Percentiles rank a stretch among this genome's conserved stretches.
These are phyloP conservation scores for Recurvomyces mirabilis DNA, from an alignment of 495 filamentous ascomycete species.

Conservation along the genomic window DNA sequence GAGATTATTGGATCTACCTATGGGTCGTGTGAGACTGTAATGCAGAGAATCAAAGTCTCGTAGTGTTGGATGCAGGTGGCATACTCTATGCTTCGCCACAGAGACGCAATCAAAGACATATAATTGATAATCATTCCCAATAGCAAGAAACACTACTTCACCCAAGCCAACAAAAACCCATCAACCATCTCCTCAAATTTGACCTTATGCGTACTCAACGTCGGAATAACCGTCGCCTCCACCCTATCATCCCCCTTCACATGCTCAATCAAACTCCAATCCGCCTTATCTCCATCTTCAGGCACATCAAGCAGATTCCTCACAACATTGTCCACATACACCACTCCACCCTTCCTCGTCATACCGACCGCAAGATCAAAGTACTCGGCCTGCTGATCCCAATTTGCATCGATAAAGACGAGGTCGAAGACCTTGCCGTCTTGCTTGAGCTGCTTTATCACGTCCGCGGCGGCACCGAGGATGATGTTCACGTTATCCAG, in stretches of 20 bases:
- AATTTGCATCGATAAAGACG: slow-evolving; percentile 43
- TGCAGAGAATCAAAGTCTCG: no score
- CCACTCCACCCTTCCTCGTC: slow-evolving; percentile 27
- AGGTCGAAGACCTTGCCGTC: slow-evolving; percentile 39
- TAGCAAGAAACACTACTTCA: no score
- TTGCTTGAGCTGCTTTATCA: slow-evolving; percentile 32
- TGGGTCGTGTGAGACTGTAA: no score
- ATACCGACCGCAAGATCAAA: slow-evolving; percentile 37
- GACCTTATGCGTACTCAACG: slow-evolving; percentile 26
- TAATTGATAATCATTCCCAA: no score
- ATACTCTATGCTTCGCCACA: no score
- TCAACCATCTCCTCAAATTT: slow-evolving; percentile 13
- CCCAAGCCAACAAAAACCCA: slow-evolving; percentile 16
- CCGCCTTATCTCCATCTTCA: not conserved
- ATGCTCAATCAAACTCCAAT: slow-evolving; percentile 29
- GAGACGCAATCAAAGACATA: no score
- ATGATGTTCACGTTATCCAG: slow-evolving; percentile 35
- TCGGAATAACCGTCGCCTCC: slow-evolving; percentile 40
- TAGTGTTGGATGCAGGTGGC: no score
- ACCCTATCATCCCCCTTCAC: slow-evolving; percentile 36
- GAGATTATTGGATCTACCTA: no score
- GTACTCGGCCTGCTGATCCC: slow-evolving; percentile 38
- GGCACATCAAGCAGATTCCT: slow-evolving; percentile 25
- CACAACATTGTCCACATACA: slow-evolving; percentile 44
- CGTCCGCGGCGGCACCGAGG: slow-evolving; percentile 36